Evolutionary conservation across 169 alveolate species (phyloP).

Genomic region (Cryptosporidium tyzzeri): DNA sequence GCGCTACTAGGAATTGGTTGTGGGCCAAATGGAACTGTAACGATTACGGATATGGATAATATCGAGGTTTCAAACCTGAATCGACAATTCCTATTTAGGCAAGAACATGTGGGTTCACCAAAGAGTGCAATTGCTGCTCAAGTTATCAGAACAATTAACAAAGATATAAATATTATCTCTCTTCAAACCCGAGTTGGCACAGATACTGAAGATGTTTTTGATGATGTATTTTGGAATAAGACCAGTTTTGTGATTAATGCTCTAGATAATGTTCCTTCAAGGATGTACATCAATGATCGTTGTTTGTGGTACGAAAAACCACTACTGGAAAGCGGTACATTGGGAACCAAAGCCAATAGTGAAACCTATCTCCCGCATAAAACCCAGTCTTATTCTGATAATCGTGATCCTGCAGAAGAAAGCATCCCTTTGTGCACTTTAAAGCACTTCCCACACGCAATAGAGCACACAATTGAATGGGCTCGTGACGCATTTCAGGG

Average conservation of each 20-base stretch:
- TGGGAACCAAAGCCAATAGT: conserved; percentile 97
- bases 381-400: conserved; percentile 98
- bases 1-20: conserved; percentile 97
- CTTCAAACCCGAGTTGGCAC: conserved; percentile 92
- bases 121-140: conserved; percentile 85
- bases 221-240: conserved; percentile 97
- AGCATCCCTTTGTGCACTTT: conserved; percentile 95
- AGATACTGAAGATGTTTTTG: conserved; percentile 95
- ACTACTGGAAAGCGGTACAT: conserved; percentile 98
- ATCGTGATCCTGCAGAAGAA: conserved; percentile 98
- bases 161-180: conserved; percentile 84
- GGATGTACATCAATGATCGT: conserved; percentile 96
- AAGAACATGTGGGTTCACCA: conserved; percentile 81
- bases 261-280: conserved; percentile 95
- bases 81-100: conserved; percentile 97
- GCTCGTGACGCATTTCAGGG: conserved; percentile 98
- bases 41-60: conserved; percentile 97
- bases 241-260: conserved; percentile 96
- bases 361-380: conserved; percentile 95
- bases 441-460: conserved; percentile 97
- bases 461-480: conserved; percentile 99
- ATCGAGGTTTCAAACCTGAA: conserved; percentile 97
- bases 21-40: conserved; percentile 86
- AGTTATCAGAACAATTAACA: conserved; percentile 91
- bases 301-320: conserved; percentile 98